Conservation (phyloP, 2,329 filamentous ascomycete species). For the Cyphellophora attinorum region DNA sequence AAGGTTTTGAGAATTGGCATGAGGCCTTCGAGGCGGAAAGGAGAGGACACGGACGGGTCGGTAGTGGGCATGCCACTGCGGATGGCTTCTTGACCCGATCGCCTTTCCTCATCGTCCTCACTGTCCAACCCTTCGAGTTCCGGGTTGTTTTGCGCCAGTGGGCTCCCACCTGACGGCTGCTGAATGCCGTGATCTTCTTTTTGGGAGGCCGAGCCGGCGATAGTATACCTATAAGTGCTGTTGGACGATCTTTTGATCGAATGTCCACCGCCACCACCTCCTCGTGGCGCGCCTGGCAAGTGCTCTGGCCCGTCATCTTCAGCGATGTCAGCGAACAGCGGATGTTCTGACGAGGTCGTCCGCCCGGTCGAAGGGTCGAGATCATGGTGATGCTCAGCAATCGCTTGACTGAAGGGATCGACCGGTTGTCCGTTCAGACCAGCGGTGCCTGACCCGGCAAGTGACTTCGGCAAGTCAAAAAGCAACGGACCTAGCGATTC, state of each 20-base stretch:
- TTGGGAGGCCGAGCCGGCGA: no score
- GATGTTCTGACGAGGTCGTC: constrained; percentile 1
- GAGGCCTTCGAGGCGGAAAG: background rate
- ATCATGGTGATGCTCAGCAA: constrained; percentile 7
- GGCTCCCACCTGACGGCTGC: background rate
- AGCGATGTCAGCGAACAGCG: constrained; percentile 3
- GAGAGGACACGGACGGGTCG: background rate
- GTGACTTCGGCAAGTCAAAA: constrained; percentile 64
- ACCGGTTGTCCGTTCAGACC: constrained; percentile 28
- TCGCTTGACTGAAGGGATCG: constrained; percentile 51
- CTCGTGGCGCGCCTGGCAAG: background rate
- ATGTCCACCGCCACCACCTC: background rate
- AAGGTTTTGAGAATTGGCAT: background rate
- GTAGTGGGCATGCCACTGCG: background rate
- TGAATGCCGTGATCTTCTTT: background rate
- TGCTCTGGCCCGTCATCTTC: constrained; percentile 1
- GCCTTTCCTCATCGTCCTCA: background rate
- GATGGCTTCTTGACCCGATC: background rate
- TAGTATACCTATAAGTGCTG: background rate
- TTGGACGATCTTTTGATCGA: background rate
- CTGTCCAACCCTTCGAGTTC: background rate
- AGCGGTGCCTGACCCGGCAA: constrained; percentile 14
- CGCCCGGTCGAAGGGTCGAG: background rate
- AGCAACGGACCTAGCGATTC: constrained; percentile 34
- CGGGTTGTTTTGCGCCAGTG: background rate